These are phyloP conservation scores for Babesia caballi DNA, from an alignment of 169 alveolate species.

Conservation along the genomic window DNA sequence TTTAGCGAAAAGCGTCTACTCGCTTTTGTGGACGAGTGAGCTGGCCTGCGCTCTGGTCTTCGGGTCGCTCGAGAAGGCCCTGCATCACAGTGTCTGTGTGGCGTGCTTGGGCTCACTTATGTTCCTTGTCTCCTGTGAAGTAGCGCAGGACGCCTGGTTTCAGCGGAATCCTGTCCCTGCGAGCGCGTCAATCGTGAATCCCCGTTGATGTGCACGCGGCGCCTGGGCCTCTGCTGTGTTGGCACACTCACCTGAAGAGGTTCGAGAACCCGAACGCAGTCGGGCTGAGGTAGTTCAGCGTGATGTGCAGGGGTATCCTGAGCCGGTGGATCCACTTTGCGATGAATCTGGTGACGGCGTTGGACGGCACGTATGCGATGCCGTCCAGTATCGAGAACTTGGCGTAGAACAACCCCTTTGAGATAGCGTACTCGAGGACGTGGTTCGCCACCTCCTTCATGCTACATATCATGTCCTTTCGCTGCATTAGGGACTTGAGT, in stretches of 20 bases:
- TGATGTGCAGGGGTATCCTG: conserved; percentile 41
- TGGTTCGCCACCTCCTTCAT: conserved; percentile 45
- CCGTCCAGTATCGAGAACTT: conserved; percentile 52
- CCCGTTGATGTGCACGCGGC: background rate
- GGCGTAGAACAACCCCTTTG: conserved; percentile 30
- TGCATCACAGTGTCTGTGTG: background rate
- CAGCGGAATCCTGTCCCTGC: conserved; percentile 29
- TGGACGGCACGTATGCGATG: conserved; percentile 18
- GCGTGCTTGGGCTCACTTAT: background rate
- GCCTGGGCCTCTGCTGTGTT: background rate
- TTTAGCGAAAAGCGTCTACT: background rate
- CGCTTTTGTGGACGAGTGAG: conserved; percentile 4
- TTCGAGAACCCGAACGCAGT: conserved; percentile 62
- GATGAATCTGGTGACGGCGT: conserved; percentile 3
- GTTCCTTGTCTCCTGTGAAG: conserved; percentile 20
- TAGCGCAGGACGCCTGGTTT: conserved; percentile 21
- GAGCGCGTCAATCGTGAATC: background rate
- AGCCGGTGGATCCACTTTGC: conserved; percentile 5
- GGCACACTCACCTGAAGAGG: conserved; percentile 39
- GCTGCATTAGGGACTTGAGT: conserved; percentile 18
- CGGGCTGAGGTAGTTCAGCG: conserved; percentile 48
- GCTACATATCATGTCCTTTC: conserved; percentile 19
- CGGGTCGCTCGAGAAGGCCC: conserved; percentile 6
- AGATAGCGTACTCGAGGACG: conserved; percentile 42
- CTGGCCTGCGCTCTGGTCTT: background rate